phyloP scores from a whole-genome alignment of 768 basidiomycete genomes.

The Hypholoma sublateritium region DNA sequence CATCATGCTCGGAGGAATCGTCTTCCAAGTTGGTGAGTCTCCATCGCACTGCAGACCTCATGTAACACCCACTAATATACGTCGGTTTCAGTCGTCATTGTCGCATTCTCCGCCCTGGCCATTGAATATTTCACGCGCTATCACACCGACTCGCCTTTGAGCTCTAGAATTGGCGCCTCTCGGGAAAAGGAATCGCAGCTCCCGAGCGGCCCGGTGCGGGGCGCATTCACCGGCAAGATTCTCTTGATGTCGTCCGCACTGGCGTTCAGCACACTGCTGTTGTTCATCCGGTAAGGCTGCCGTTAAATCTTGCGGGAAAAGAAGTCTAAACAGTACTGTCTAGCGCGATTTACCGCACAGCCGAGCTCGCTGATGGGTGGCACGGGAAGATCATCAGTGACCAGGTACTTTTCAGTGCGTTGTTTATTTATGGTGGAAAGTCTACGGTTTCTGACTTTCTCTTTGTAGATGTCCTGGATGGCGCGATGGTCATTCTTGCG shows the following conservation, averaged over 20 bases:
- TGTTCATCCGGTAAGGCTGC: slow-evolving; percentile 8
- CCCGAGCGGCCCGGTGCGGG: neutral
- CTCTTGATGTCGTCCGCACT: slow-evolving; percentile 8
- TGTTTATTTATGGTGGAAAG: neutral
- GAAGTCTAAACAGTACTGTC: too few relatives aligned
- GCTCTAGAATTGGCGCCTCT: neutral
- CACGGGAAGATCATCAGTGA: slow-evolving; percentile 43
- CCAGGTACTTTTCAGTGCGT: slow-evolving; percentile 32
- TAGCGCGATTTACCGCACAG: slow-evolving; percentile 46
- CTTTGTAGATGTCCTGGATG: neutral
- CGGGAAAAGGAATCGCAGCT: neutral
- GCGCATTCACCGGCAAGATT: slow-evolving; percentile 2
- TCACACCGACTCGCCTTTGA: slow-evolving; percentile 31
- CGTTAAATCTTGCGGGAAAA: too few relatives aligned
- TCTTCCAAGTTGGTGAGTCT: slow-evolving; percentile 39
- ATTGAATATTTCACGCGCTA: slow-evolving; percentile 46
- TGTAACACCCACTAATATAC: neutral
- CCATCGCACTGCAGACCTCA: neutral
- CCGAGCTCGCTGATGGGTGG: slow-evolving; percentile 49
- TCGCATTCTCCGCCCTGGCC: slow-evolving; percentile 38
- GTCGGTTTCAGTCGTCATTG: slow-evolving; percentile 30
- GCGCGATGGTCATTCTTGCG: neutral
- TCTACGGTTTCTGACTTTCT: neutral
- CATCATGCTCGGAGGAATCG: slow-evolving; percentile 54
- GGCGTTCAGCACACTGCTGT: slow-evolving; percentile 11